These are phyloP conservation scores for Ajuga reptans DNA, from an alignment of 305 asterid genomes.

Conservation along the genomic window DNA sequence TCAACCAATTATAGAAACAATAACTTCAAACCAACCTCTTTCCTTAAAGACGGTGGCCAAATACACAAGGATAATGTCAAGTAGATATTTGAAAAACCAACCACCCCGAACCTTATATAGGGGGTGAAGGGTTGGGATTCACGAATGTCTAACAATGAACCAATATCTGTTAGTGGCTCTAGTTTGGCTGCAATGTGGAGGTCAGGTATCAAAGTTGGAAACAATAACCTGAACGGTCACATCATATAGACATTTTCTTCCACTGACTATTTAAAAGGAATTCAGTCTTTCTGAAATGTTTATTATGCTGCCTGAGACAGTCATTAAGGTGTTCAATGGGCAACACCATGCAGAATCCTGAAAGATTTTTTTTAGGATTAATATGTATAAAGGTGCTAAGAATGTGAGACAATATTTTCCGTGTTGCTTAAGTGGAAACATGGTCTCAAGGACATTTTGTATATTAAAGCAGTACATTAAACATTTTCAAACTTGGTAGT, in stretches of 20 bases:
- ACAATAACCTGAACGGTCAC: too few species aligned
- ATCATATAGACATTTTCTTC: too few species aligned
- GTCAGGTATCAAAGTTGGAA: not conserved
- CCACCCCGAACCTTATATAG: not conserved
- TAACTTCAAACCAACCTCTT: constrained; percentile 7
- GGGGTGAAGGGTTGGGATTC: not conserved
- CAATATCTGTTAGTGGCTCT: not conserved
- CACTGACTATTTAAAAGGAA: too few species aligned
- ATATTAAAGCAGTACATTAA: not conserved
- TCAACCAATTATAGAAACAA: not conserved
- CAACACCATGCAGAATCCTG: not conserved
- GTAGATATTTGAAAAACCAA: not conserved
- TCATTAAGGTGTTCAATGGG: not conserved
- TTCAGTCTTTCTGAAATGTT: too few species aligned
- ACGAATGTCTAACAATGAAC: constrained; percentile 5
- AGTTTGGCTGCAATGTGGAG: not conserved
- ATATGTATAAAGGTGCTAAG: not conserved
- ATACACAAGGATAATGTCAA: not conserved
- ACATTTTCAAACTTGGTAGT: not conserved
- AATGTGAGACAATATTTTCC: not conserved
- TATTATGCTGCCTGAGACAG: not conserved
- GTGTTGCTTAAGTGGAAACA: not conserved
- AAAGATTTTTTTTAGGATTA: not conserved
- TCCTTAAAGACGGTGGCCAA: not conserved
- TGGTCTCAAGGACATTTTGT: not conserved